Evolutionary conservation across 2,329 filamentous ascomycete species (phyloP), one percentile per base, ranked within the genome.

Genomic region (Aureobasidium sp.): DNA sequence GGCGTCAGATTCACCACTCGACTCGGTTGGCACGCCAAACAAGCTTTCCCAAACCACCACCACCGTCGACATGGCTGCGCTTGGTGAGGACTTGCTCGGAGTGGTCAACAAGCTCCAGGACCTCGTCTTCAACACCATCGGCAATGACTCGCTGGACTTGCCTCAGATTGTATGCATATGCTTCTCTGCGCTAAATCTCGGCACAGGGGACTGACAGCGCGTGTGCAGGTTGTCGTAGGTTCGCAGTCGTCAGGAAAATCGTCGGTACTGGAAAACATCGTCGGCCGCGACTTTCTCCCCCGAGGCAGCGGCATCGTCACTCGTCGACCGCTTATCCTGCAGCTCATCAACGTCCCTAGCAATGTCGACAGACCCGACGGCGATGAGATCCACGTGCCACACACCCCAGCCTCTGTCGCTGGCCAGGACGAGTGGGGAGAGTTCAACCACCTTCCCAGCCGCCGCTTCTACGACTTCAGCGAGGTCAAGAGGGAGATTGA

Each of bases 31-130:
- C 42, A 24, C 29, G 17, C 21, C 42, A 45, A 45, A 34, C 42
- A 47, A 47, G 42, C 42, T 44, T 34, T 47, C 42, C 34, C 41
- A 44, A 22, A 22, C 21, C 19, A 29, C 27, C 27, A 29, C 27
- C 27, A 44, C 40, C 17, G 10, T 25, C 24, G 63, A 44, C 41
- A 98, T 97, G 93, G 87, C 93, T 68, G 84, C 91, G 66, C 84
- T 98, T 65, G 91, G 93, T 68, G 93, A 98, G 73, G 90, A 98
- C 73, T 78, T 98, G 72, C 82, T 98, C 69, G 83, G 82, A 63
- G 94, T 90, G 60, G 93, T 98, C 75, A 98, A 98, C 79, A 95
- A 95, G 78, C 79, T 98, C 66, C 93, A 98, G 73, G 93, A 97
- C 72, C 75, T 98, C 67, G 93, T 98, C 66, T 98, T 98, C 78